Evolutionary conservation across 441 rosid genomes (phyloP).

Genomic region (Aquilaria agallochum): DNA sequence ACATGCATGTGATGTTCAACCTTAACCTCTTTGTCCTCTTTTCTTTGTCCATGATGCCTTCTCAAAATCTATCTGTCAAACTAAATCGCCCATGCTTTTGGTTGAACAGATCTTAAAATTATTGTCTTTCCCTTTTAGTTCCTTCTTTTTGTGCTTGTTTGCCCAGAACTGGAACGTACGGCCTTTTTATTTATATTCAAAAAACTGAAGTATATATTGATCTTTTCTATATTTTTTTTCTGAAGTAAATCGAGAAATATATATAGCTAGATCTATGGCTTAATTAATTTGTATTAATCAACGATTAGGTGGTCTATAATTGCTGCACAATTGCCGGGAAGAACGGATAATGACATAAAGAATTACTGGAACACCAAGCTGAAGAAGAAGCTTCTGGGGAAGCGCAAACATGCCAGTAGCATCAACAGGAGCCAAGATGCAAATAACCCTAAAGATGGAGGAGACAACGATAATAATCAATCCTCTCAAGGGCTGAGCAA

Average conservation of each 20-base stretch:
- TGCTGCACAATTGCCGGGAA: slow-evolving; percentile 97
- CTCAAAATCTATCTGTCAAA: background rate
- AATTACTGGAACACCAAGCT: slow-evolving; percentile 94
- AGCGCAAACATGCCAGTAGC: slow-evolving; percentile 53
- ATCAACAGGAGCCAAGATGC: slow-evolving; percentile 22
- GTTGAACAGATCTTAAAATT: background rate
- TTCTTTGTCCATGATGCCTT: slow-evolving; percentile 21
- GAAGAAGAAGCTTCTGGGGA: slow-evolving; percentile 88
- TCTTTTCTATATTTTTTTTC: too few relatives aligned
- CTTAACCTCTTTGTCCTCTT: slow-evolving; percentile 29
- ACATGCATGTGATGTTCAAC: slow-evolving; percentile 2
- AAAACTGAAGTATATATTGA: too few relatives aligned
- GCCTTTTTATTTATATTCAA: too few relatives aligned
- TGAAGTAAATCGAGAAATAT: too few relatives aligned
- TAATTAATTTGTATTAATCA: too few relatives aligned
- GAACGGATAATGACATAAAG: slow-evolving; percentile 93
- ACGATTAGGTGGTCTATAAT: slow-evolving; percentile 84
- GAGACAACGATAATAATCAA: slow-evolving; percentile 20
- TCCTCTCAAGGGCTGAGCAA: slow-evolving; percentile 55
- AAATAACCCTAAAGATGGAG: slow-evolving; percentile 15
- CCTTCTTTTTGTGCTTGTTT: slow-evolving; percentile 19
- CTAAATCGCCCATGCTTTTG: background rate
- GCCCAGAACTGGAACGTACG: background rate
- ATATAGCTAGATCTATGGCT: too few relatives aligned
- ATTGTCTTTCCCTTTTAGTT: slow-evolving; percentile 16